A percentile compares a stretch with the other conserved stretches of the same genome.
These are phyloP conservation scores for Atkinsonella texensis DNA, from an alignment of 2,329 filamentous ascomycete genomes.

Conservation along the genomic window DNA sequence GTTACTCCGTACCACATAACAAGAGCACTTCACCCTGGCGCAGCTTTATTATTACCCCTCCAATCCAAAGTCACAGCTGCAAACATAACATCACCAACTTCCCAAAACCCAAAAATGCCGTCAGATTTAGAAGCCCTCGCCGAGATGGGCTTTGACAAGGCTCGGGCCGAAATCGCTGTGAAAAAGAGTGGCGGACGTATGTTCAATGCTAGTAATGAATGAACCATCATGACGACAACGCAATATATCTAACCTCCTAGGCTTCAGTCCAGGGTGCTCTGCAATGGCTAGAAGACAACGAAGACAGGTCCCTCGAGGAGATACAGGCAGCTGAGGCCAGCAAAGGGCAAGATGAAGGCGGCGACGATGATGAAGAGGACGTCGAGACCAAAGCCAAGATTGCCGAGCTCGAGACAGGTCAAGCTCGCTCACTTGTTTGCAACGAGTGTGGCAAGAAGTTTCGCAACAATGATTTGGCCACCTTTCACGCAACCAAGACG, in stretches of 20 bases:
- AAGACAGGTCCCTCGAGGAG: slow-evolving; percentile 77
- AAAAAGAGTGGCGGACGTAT: slow-evolving; percentile 70
- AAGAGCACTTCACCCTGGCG: background rate
- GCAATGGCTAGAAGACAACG: slow-evolving; percentile 88
- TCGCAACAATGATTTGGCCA: slow-evolving; percentile 65
- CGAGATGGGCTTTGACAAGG: slow-evolving; percentile 72
- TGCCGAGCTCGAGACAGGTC: slow-evolving; percentile 56
- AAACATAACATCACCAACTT: background rate
- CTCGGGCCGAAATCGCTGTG: slow-evolving; percentile 71
- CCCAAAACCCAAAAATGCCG: slow-evolving; percentile 34
- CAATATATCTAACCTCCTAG: slow-evolving; percentile 1
- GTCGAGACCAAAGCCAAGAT: slow-evolving; percentile 41
- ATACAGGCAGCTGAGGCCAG: slow-evolving; percentile 42
- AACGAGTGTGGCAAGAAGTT: slow-evolving; percentile 94
- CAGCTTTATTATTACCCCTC: background rate
- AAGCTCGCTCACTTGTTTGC: slow-evolving; percentile 71
- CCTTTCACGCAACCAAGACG: slow-evolving; percentile 86
- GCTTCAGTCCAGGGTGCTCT: slow-evolving; percentile 71
- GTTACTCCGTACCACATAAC: background rate
- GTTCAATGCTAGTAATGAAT: slow-evolving; percentile 19
- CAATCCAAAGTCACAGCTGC: background rate
- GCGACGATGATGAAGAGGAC: slow-evolving; percentile 38
- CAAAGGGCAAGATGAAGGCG: slow-evolving; percentile 34
- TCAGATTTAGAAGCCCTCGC: slow-evolving; percentile 49
- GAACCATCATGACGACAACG: background rate